Evolutionary conservation across 78 protist genomes (phyloP), one percentile per base, ranked within the genome.

Genomic region (Chrysochromulina parva): DNA sequence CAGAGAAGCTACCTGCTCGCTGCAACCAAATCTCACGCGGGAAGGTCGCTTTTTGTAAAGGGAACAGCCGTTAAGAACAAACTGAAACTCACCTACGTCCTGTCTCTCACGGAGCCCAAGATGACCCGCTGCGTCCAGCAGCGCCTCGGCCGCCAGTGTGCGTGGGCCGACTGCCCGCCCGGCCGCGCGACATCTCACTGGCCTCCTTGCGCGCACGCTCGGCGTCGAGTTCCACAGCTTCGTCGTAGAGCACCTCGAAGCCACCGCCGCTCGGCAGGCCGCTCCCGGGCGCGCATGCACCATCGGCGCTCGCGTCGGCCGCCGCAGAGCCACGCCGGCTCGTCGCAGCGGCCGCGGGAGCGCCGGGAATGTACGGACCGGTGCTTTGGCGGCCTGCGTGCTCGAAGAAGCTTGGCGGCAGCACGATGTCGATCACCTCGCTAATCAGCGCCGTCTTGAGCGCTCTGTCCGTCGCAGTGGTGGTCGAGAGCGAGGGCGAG

Each of bases 401-500:
- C 87, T 62, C 67, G 62, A 74, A 78, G 62, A 91, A 86, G n/a
- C 19, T 66, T 19, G 52, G 52, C 19, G 93, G 90, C 57, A 57
- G 38, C 24, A 94, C 90, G 65, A 96, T 65, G 88, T 94, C 90
- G 85, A 96, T 20, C 7, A 84, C 53, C 59, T 96, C 98, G 28
- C n/a, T 5, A 58, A 95, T 78, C 16, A 95, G 67, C 9, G 24
- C 28, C n/a, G 14, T 7, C 91, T 97, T 97, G 66, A 96, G 47
- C 22, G 54, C 19, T 1, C 95, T 47, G 91, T 97, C 98, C 2
- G 78, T 10, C 26, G 47, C 48, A 9, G 98, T 96, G 10, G 96
- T 92, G n/a, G 93, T 58, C 1, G 95, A 58, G 48, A 96, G 93
- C 11, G 96, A 94, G 28, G 98, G 98, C 0, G 95, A 92, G 10